A percentile compares a stretch with the other conserved stretches of the same genome.
Evolutionary conservation across 1,284 basidiomycete genomes (phyloP).

Genomic region (Puccinia coronata): DNA sequence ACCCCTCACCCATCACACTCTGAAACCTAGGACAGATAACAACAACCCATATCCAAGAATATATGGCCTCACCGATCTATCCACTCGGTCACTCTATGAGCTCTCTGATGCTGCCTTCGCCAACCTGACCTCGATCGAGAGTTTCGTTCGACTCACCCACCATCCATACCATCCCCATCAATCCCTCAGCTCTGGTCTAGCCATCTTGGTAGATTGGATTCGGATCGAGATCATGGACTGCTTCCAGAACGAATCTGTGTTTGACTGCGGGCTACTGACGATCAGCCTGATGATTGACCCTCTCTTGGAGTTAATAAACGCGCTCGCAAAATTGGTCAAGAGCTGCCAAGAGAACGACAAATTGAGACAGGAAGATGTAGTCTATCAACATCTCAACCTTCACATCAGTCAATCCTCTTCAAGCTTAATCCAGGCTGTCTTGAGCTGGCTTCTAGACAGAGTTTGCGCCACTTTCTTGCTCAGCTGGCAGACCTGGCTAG

Average conservation of each 20-base stretch:
- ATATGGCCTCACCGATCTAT: slow-evolving; percentile 15
- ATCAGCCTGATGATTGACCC: slow-evolving; percentile 14
- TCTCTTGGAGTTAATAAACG: slow-evolving; percentile 3
- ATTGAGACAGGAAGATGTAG: slow-evolving; percentile 1
- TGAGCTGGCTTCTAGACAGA: slow-evolving; percentile 39
- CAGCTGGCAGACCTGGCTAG: slow-evolving; percentile 47
- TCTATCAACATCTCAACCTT: slow-evolving; percentile 27
- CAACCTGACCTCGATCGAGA: slow-evolving; percentile 33
- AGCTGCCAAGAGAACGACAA: not conserved
- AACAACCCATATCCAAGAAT: slow-evolving; percentile 1
- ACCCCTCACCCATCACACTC: not conserved
- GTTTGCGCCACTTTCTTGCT: slow-evolving; percentile 26
- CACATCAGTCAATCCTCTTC: not conserved
- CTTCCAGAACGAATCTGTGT: slow-evolving; percentile 1
- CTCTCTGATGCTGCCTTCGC: not conserved
- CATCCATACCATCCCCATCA: slow-evolving; percentile 11
- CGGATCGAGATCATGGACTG: slow-evolving; percentile 29
- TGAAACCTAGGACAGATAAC: not conserved
- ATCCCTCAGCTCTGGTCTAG: slow-evolving; percentile 3
- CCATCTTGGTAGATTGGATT: slow-evolving; percentile 27
- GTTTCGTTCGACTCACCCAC: slow-evolving; percentile 26
- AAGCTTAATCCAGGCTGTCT: slow-evolving; percentile 39
- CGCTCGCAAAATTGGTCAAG: slow-evolving; percentile 12
- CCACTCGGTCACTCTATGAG: slow-evolving; percentile 11
- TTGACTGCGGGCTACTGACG: slow-evolving; percentile 9